A percentile compares a stretch with the other conserved stretches of the same genome.
Conservation (phyloP, 257 asterid genomes). For the Dorcoceras hygrometricum region DNA sequence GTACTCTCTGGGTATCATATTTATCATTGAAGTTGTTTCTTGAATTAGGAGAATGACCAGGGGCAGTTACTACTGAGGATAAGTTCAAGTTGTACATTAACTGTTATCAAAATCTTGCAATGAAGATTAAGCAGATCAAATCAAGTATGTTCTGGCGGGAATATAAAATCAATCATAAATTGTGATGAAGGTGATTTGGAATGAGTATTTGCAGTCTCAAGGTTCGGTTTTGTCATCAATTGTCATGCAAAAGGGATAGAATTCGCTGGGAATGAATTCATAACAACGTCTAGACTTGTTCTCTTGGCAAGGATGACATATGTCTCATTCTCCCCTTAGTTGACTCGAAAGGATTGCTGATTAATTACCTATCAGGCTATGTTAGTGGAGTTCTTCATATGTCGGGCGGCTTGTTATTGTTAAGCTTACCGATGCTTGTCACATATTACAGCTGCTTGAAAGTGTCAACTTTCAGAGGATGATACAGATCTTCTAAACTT, state of each 20-base stretch:
- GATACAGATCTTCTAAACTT: slow-evolving; percentile 23
- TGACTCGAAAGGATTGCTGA: slow-evolving; percentile 24
- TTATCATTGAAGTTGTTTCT: slow-evolving; percentile 20
- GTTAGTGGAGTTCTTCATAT: slow-evolving; percentile 23
- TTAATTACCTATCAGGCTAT: slow-evolving; percentile 10
- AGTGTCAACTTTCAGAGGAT: slow-evolving; percentile 29
- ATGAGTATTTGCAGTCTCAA: slow-evolving; percentile 24
- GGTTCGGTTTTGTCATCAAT: slow-evolving; percentile 24
- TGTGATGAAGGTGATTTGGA: slow-evolving; percentile 32
- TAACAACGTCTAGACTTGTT: slow-evolving; percentile 18
- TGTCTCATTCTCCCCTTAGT: slow-evolving; percentile 8
- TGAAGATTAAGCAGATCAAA: slow-evolving; percentile 9
- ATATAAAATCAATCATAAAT: slow-evolving; percentile 25
- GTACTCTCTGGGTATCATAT: slow-evolving; percentile 7
- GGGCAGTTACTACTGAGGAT: slow-evolving; percentile 10
- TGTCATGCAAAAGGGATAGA: slow-evolving; percentile 18
- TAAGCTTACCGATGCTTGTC: slow-evolving; percentile 26
- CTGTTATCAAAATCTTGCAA: slow-evolving; percentile 4
- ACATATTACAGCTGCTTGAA: slow-evolving; percentile 29
- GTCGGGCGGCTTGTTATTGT: slow-evolving; percentile 26
- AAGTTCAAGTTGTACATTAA: slow-evolving; percentile 18
- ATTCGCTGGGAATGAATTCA: slow-evolving; percentile 13
- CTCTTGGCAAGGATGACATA: slow-evolving; percentile 23
- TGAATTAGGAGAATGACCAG: slow-evolving; percentile 33
- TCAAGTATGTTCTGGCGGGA: slow-evolving; percentile 15